Percentiles rank a stretch among this genome's conserved stretches.
Evolutionary conservation across 345 rosid species (phyloP).

Genomic region (Syzygium grande): DNA sequence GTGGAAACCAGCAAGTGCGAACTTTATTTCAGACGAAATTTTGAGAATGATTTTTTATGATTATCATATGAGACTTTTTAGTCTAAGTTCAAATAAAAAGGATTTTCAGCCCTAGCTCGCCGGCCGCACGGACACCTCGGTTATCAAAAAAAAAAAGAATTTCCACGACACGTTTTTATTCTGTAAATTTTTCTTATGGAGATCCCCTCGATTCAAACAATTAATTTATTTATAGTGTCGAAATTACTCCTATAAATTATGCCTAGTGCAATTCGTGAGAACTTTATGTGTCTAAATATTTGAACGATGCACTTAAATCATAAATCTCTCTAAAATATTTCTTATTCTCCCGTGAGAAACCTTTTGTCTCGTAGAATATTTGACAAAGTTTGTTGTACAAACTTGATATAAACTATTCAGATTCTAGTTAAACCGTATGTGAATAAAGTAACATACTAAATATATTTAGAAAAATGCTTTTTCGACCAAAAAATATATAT

Average conservation of each 20-base stretch:
- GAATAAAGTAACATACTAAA: not conserved
- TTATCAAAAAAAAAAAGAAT: too few species aligned
- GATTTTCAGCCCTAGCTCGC: too few species aligned
- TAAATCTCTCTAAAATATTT: not conserved
- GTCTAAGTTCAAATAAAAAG: not conserved
- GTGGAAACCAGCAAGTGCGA: not conserved
- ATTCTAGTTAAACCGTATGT: not conserved
- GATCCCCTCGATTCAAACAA: not conserved
- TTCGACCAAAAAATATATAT: not conserved
- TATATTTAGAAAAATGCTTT: not conserved
- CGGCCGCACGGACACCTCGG: too few species aligned
- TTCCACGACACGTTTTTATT: not conserved
- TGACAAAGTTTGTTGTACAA: not conserved
- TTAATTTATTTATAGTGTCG: not conserved
- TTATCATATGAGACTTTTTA: not conserved
- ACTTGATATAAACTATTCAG: not conserved
- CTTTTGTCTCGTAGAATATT: not conserved
- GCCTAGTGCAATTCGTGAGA: accelerated
- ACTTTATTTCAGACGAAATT: not conserved
- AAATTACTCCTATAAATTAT: not conserved
- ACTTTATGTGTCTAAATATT: not conserved
- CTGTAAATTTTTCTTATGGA: not conserved
- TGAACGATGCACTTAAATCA: not conserved
- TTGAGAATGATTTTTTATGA: not conserved
- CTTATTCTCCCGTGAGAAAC: not conserved